Percentiles rank a stretch among this genome's conserved stretches.
Conservation (phyloP, 176 grass and related monocot genomes). For the Eragrostis curvula region DNA sequence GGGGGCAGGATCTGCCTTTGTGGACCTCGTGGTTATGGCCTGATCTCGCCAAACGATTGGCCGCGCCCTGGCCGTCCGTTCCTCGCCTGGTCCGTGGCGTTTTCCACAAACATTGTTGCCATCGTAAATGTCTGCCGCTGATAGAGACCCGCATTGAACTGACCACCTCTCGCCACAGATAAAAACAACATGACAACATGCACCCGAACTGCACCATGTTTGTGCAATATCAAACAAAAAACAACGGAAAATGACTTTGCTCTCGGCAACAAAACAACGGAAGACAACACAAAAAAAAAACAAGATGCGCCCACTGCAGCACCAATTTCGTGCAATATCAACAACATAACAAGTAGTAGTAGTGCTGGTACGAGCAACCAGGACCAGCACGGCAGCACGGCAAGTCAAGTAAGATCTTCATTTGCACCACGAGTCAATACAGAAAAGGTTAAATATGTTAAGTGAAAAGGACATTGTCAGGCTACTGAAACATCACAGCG, state of each 20-base stretch:
- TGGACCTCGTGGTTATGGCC: background rate
- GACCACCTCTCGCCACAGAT: background rate
- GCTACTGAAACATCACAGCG: background rate
- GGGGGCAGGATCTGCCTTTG: background rate
- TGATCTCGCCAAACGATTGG: background rate
- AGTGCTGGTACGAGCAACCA: background rate
- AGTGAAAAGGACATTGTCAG: background rate
- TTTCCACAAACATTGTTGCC: background rate
- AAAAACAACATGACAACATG: background rate
- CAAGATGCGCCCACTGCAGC: background rate
- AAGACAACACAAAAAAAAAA: too few relatives aligned
- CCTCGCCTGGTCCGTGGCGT: background rate
- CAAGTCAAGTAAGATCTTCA: background rate
- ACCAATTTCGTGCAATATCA: too few relatives aligned
- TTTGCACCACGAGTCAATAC: background rate
- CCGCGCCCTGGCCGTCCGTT: constrained; percentile 26
- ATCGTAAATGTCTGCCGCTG: background rate
- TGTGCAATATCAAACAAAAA: too few relatives aligned
- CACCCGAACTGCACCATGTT: background rate
- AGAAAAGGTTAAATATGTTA: background rate
- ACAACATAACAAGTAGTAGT: background rate
- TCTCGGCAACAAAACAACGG: too few relatives aligned
- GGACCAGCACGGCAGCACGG: background rate
- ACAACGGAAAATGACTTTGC: too few relatives aligned
- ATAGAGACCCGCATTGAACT: constrained; percentile 2